Evolutionary conservation across 768 basidiomycete species (phyloP).

Genomic region (Astraeus odoratus): DNA sequence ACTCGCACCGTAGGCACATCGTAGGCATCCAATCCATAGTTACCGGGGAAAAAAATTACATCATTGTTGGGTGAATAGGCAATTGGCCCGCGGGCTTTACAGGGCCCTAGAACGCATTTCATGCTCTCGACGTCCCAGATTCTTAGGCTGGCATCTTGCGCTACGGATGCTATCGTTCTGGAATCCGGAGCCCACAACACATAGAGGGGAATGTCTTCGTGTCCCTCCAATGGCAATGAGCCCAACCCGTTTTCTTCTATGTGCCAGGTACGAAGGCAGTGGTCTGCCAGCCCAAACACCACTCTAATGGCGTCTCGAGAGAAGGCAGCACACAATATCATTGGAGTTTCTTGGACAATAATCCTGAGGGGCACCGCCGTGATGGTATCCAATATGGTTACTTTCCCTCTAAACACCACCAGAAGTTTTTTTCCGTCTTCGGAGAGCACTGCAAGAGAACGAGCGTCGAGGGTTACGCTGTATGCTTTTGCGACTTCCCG

Average conservation of each 20-base stretch:
- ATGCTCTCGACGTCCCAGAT: background rate
- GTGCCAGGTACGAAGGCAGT: slow-evolving; percentile 10
- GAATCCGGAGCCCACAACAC: slow-evolving; percentile 9
- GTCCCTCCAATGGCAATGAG: background rate
- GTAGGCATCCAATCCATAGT: background rate
- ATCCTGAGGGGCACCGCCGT: background rate
- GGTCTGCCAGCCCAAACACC: slow-evolving; percentile 10
- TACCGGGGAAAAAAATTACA: background rate
- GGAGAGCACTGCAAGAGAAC: background rate
- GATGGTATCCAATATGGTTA: background rate
- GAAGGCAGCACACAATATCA: slow-evolving; percentile 3
- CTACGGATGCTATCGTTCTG: background rate
- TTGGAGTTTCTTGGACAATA: background rate
- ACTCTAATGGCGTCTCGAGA: slow-evolving; percentile 4
- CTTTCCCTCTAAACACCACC: background rate
- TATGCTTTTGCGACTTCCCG: background rate
- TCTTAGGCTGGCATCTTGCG: background rate
- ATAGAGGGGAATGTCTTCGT: background rate
- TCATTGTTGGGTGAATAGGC: background rate
- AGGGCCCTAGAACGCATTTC: background rate
- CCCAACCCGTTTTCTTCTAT: background rate
- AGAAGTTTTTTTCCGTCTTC: background rate
- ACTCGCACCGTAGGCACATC: background rate
- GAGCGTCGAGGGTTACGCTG: background rate
- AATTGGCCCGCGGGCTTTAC: background rate